Base-by-base conservation (phyloP, 106 monocot genomes). In the Iris macrosiphon region DNA sequence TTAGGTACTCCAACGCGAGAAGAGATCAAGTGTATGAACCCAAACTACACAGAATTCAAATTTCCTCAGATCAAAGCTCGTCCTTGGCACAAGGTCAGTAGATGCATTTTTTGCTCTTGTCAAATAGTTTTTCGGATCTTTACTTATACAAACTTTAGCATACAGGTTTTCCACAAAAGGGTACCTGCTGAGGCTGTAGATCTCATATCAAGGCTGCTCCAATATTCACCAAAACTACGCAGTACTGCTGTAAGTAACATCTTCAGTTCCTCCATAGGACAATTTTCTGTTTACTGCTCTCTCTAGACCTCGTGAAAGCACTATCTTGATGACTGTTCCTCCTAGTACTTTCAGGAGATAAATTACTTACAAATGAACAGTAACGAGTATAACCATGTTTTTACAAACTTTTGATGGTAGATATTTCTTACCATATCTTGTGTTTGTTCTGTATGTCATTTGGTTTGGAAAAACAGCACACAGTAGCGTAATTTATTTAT, bases 21-120 rank as follows among this genome's bases (percentile, higher is more conserved):
- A 72, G 78, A 78, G 19, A 78, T 78, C 18, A 68, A 68, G 49
- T 78, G 72, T 59, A 78, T 78, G 78, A 78, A 78, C 37, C 78
- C 78, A 50, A 68, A 63, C 31, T 63, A 78, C 49, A 78, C 67
- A 40, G 78, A 78, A 4, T 76, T 76, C 60, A 76, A 70, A 60
- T 76, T 70, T 70, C 76, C 64, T 40, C 64, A 78, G 40, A 72
- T 72, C 32, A 78, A 78, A 58, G 61, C 72, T n/a, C 67, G 59
- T 57, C 51, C 78, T n/a, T 76, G 57, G 76, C 58, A 60, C 37
- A 70, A 76, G 76, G 76, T 75, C 31, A 33, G 12, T 72, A 10
- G 12, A 33, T 48, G 3, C 22, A 10, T 41, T 45, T 16, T 45
- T 16, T 45, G 16, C 4, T n/a, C 4, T 45, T 46, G 18, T 18